Conservation (phyloP, 2,329 filamentous ascomycete genomes). For the Geosmithia flava region DNA sequence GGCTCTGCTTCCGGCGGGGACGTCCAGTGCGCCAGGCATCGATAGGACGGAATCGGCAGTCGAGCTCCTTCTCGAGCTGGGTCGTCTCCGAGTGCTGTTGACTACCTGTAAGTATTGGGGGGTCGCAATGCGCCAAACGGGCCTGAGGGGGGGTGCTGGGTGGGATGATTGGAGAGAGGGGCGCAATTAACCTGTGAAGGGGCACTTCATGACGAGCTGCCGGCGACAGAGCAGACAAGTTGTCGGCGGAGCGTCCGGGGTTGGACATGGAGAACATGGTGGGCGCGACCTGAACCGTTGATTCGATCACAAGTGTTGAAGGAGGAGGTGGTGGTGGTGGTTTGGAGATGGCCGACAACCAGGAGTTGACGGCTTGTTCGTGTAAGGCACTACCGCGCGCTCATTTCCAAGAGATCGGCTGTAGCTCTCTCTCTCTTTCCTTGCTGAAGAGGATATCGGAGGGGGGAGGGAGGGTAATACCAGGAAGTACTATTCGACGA, state of each 20-base stretch:
- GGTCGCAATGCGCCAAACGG: not conserved
- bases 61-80: conserved; percentile 57
- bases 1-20: conserved; percentile 37
- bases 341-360: conserved; percentile 16
- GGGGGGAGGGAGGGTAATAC: not conserved
- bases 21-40: conserved; percentile 72
- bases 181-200: conserved; percentile 15
- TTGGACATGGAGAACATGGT: conserved; percentile 48
- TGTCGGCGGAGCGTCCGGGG: conserved; percentile 55
- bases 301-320: not conserved
- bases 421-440: not conserved
- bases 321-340: conserved; percentile 2
- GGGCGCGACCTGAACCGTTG: conserved; percentile 8
- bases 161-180: not conserved
- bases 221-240: conserved; percentile 41
- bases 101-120: conserved; percentile 11
- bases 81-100: conserved; percentile 28
- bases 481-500: too few species aligned
- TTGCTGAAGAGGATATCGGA: not conserved
- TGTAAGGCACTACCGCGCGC: conserved; percentile 29
- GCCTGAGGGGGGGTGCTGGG: too few species aligned
- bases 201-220: conserved; percentile 40
- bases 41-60: conserved; percentile 81
- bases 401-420: conserved; percentile 23
- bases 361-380: conserved; percentile 17